Percentiles rank a stretch among this genome's conserved stretches.
Conservation (phyloP, 257 asterid genomes). For the Petunia axillaris region DNA sequence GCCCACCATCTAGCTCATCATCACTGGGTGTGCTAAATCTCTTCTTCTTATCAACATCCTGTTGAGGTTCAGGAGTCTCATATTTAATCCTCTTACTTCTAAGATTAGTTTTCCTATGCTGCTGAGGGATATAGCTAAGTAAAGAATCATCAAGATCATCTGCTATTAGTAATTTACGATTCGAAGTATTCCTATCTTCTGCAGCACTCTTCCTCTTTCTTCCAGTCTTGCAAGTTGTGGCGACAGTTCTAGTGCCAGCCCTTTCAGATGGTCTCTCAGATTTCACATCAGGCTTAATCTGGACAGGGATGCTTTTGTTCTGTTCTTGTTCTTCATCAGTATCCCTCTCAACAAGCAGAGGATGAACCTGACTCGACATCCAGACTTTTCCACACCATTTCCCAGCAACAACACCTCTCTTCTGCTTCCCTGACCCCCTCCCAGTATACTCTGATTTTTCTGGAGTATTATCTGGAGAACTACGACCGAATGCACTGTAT, state of each 20-base stretch:
- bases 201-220: constrained; percentile 53
- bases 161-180: constrained; percentile 39
- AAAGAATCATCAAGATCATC: constrained; percentile 37
- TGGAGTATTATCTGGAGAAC: constrained; percentile 41
- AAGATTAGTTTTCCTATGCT: constrained; percentile 49
- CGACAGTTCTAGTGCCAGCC: constrained; percentile 35
- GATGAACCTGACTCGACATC: constrained; percentile 96
- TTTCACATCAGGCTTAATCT: constrained; percentile 45
- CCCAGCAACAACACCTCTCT: constrained; percentile 80
- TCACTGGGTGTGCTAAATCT: constrained; percentile 31
- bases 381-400: constrained; percentile 99
- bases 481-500: constrained; percentile 83
- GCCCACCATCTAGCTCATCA: constrained; percentile 76
- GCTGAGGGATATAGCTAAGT: constrained; percentile 40
- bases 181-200: constrained; percentile 39
- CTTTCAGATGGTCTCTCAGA: constrained; percentile 47
- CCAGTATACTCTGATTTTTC: constrained; percentile 42
- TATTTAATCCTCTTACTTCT: constrained; percentile 45
- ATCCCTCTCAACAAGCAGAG: constrained; percentile 60
- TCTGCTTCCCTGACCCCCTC: constrained; percentile 62
- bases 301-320: constrained; percentile 35
- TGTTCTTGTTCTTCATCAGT: constrained; percentile 47
- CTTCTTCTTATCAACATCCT: constrained; percentile 43
- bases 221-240: constrained; percentile 40
- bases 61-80: constrained; percentile 45